Evolutionary conservation across 106 monocot genomes (phyloP).

Genomic region (Acorus gramineus): DNA sequence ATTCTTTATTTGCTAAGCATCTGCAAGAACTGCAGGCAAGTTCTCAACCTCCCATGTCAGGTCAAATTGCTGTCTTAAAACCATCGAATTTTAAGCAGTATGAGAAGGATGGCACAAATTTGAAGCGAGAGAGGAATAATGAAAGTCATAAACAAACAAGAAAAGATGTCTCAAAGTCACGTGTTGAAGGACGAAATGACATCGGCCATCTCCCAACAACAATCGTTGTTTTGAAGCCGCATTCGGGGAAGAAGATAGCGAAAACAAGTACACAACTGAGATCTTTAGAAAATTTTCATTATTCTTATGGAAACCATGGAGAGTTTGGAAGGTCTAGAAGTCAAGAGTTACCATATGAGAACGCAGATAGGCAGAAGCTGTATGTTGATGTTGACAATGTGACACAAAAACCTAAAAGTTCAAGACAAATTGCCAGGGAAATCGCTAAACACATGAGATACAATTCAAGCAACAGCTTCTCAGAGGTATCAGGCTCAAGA

Average conservation of each 20-base stretch:
- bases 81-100: conserved; percentile 13
- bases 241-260: conserved; percentile 28
- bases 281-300: conserved; percentile 2
- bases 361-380: conserved; percentile 17
- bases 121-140: conserved; percentile 11
- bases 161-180: conserved; percentile 13
- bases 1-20: conserved; percentile 53
- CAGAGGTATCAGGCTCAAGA: conserved; percentile 1
- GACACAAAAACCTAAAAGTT: conserved; percentile 9
- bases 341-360: conserved; percentile 22
- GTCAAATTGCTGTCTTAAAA: conserved; percentile 43
- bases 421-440: conserved; percentile 44
- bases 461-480: conserved; percentile 6
- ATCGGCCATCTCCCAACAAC: conserved; percentile 11
- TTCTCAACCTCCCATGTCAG: conserved; percentile 24
- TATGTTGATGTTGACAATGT: conserved; percentile 9
- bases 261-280: conserved; percentile 15
- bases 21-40: conserved; percentile 28
- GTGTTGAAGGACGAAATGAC: conserved; percentile 15
- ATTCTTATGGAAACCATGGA: conserved; percentile 14
- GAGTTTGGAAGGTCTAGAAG: conserved; percentile 9
- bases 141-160: conserved; percentile 5
- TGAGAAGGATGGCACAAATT: conserved; percentile 7
- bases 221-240: conserved; percentile 78
- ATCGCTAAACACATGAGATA: conserved; percentile 33